Conservation (phyloP, 192 early-diverging fungal genomes). For the Coemansia sp. region DNA sequence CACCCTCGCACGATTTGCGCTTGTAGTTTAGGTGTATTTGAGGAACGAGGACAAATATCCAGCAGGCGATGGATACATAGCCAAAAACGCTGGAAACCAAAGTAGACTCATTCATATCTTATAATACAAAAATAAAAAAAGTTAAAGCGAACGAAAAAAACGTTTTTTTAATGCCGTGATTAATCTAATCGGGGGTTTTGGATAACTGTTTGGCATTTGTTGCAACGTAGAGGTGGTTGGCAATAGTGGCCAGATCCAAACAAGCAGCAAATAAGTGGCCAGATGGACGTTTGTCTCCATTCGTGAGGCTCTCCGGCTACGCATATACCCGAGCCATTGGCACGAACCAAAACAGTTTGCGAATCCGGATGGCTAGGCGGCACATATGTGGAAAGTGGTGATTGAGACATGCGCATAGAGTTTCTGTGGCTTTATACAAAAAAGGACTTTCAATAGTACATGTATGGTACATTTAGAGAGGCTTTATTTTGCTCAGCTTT, state of each 20-base stretch:
- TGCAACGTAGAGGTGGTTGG: constrained; percentile 24
- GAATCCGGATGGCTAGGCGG: constrained; percentile 3
- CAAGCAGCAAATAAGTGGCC: too few species aligned
- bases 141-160: not conserved
- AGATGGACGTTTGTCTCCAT: constrained; percentile 8
- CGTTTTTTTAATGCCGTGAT: not conserved
- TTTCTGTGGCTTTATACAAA: too few species aligned
- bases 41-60: constrained; percentile 76
- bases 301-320: constrained; percentile 15
- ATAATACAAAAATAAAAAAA: not conserved
- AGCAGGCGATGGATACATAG: constrained; percentile 69
- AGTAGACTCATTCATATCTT: constrained; percentile 3
- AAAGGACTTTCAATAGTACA: too few species aligned
- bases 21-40: constrained; percentile 75
- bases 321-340: constrained; percentile 37
- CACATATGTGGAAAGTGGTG: not conserved
- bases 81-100: constrained; percentile 47
- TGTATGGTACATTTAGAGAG: too few species aligned
- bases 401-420: too few species aligned
- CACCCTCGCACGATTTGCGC: constrained; percentile 69
- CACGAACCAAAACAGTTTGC: constrained; percentile 28
- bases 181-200: constrained; percentile 6
- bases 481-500: too few species aligned
- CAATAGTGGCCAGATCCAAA: constrained; percentile 12
- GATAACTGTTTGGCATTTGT: constrained; percentile 27